These are phyloP conservation scores for Trichoderma erinaceum DNA, from an alignment of 495 filamentous ascomycete genomes.

Conservation along the genomic window DNA sequence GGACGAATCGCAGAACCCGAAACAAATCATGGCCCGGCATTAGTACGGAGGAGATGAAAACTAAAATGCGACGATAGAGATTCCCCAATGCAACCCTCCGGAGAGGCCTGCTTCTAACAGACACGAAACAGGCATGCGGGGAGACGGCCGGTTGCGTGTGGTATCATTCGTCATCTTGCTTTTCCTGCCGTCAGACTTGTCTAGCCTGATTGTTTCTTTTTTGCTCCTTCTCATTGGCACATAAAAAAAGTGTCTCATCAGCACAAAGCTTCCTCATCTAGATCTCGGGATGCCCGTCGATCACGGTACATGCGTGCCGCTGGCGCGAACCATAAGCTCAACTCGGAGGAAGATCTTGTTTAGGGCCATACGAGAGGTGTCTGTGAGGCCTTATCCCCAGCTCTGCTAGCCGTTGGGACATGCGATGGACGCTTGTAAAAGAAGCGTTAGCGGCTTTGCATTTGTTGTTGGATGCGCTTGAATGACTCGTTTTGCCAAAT, in stretches of 20 bases:
- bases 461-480: background rate
- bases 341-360: background rate
- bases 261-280: slow-evolving; percentile 5
- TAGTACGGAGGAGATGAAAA: background rate
- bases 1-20: background rate
- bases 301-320: background rate
- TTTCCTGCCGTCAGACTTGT: background rate
- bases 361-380: background rate
- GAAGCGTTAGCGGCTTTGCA: background rate
- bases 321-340: background rate
- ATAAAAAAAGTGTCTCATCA: background rate
- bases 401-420: background rate
- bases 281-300: slow-evolving; percentile 13
- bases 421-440: background rate
- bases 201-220: background rate
- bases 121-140: slow-evolving; percentile 10
- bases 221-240: background rate
- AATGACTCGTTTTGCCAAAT: too few relatives aligned
- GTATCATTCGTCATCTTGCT: slow-evolving; percentile 2
- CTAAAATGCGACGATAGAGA: background rate
- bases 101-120: background rate
- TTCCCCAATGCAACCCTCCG: slow-evolving; percentile 1
- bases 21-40: background rate
- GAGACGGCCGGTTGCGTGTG: background rate
- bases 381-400: background rate